Evolutionary conservation across 2,329 filamentous ascomycete genomes (phyloP), one percentile per base, ranked within the genome.

Genomic region (Massarina eburnea): DNA sequence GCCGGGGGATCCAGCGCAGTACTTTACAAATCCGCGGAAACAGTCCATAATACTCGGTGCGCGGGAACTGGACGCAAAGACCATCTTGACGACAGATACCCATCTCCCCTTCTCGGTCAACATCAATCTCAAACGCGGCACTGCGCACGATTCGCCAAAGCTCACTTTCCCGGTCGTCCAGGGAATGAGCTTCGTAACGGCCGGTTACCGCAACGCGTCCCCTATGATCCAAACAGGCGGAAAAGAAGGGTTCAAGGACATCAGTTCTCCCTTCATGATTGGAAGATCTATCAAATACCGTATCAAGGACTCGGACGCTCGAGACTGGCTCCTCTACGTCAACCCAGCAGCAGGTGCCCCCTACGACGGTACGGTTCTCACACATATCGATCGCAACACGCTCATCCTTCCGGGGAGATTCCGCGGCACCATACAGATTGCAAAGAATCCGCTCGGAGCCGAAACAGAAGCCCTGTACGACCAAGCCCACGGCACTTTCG

Each of bases 131-230:
- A 57, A 52, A 12, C 79, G 74, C 40, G 76, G 78, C 2, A 73
- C 76, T 18, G 62, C 68, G n/a, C 74, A 74, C 2, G 76, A 79
- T 7, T 67, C 75, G 1, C 80, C 86, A 0, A 76, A 80, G 1
- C 79, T 97, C 17, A 85, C 82, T 0, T 90, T 95, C 54, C 91
- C 91, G 0, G 65, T 96, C 7, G 83, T 95, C 0, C 92, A 97
- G 64, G 94, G 94, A 9, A 94, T 95, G 83, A 86, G 83, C 0
- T 95, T 91, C 58, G 76, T 96, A 15, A 96, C 91, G 4, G 91
- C 79, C 0, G 69, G 87, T 15, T 97, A 91, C 70, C 78, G 77
- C 43, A 82, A 83, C 22, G 77, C 83, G 0, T 84, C 82, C 7
- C 92, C 92, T 0, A 63, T 85, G 3, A 78, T 97, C 34, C 84